These are phyloP conservation scores for Paramecium tetraurelia DNA, from an alignment of 73 alveolate genomes.

Conservation along the genomic window DNA sequence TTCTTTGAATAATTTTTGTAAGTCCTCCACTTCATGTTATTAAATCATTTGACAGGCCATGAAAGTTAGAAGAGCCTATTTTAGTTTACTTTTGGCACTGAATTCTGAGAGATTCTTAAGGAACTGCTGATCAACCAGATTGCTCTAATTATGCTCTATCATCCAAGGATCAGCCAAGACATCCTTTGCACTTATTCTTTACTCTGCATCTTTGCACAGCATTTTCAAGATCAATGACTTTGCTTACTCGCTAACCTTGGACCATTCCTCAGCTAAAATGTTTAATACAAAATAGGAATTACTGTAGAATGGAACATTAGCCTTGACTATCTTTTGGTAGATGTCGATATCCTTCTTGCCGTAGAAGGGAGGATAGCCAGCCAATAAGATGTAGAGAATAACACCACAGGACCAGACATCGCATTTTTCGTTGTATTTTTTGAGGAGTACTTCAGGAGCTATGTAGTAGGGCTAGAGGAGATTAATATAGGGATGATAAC, in stretches of 20 bases:
- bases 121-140: background rate
- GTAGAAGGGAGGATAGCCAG: conserved; percentile 80
- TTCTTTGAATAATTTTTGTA: background rate
- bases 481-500: conserved; percentile 5
- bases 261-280: conserved; percentile 60
- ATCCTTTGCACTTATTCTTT: conserved; percentile 49
- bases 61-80: conserved; percentile 21
- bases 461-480: conserved; percentile 67
- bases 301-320: conserved; percentile 64
- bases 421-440: conserved; percentile 81
- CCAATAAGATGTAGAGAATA: conserved; percentile 73
- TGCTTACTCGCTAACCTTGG: conserved; percentile 59
- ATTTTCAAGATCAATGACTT: conserved; percentile 66
- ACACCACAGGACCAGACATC: conserved; percentile 92
- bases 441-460: conserved; percentile 88
- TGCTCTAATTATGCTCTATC: background rate
- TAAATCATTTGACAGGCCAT: conserved; percentile 43
- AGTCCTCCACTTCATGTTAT: background rate
- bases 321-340: conserved; percentile 66
- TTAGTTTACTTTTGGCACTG: conserved; percentile 37
- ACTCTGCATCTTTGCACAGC: conserved; percentile 50
- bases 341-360: conserved; percentile 75
- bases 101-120: conserved; percentile 48
- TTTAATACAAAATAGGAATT: background rate
- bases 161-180: conserved; percentile 46